phyloP scores from a whole-genome alignment of 2,329 filamentous ascomycete genomes.

The Neurospora crassa region DNA sequence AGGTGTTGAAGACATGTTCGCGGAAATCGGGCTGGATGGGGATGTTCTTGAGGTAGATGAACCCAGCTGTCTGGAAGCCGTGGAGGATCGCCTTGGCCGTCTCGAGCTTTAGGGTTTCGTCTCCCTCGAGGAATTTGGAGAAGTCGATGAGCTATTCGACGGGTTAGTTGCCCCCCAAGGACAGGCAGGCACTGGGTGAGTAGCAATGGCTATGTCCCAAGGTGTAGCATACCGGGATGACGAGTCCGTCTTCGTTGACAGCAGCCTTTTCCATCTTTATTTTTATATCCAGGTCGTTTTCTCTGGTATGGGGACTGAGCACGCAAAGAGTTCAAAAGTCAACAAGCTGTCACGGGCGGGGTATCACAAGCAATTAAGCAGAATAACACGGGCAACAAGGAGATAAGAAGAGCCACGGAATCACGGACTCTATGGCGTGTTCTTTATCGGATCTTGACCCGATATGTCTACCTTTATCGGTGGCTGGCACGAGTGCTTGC shows the following conservation, averaged over 20 bases:
- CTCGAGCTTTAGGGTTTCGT: constrained; percentile 46
- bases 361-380: background rate
- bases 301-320: background rate
- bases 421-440: background rate
- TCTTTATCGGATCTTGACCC: background rate
- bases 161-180: constrained; percentile 7
- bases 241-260: constrained; percentile 21
- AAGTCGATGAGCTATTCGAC: constrained; percentile 64
- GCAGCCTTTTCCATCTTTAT: constrained; percentile 25
- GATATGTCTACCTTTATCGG: background rate
- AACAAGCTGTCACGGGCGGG: background rate
- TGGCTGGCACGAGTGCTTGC: background rate
- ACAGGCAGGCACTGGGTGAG: background rate
- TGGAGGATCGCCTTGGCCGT: constrained; percentile 64
- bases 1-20: constrained; percentile 53
- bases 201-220: background rate
- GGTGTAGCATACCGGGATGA: constrained; percentile 19
- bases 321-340: background rate
- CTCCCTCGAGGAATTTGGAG: constrained; percentile 57
- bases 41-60: constrained; percentile 80
- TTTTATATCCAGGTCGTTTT: background rate
- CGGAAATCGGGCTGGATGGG: constrained; percentile 54
- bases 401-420: background rate
- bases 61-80: constrained; percentile 79
- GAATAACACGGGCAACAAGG: background rate